Base-by-base conservation (phyloP, 768 basidiomycete genomes). In the Mrakia hoshinonis region DNA sequence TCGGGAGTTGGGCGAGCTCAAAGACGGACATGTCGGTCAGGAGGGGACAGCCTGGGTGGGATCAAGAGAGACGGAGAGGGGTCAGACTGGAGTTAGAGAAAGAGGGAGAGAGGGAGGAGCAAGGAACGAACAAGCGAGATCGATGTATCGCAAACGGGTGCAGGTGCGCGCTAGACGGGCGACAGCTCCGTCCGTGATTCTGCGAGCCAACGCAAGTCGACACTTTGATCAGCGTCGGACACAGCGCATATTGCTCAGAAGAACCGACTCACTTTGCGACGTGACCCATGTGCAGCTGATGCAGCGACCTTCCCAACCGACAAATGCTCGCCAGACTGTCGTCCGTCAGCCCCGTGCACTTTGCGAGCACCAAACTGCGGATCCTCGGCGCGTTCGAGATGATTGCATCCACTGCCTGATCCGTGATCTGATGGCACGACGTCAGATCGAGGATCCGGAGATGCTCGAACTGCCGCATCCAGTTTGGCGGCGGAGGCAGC, bases 271-370 rank as follows among this genome's bases (percentile, higher is more conserved):
- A 83, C 82, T 71, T 68, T 18, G 74, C 70, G 5, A 91, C 90
- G 81, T 99, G 95, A 9, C 93, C 96, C 49, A 98, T 84, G 79
- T 99, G 96, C 43, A 99, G 85, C 78, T 95, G 92, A 78, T 98
- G 96, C 43, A 99, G 79, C 78, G 93, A 86, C 78, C 89, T 89
- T n/a, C 94, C 94, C 22, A 99, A 84, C 77, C 83, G 83, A 79
- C 90, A 90, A 43, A 98, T 90, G 71, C 85, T 88, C 75, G 89
- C 87, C 47, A 98, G 86, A 1, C 89, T 85, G 70, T 84, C 85
- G 80, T 95, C 91, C 9, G 92, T 91, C 76, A 96, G 81, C 54
- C 85, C 79, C 12, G 80, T 78, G 77, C 93, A 96, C 79, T 94
- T 95, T 54, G 92, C 90, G 58, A 96, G 80, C 54, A 92, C 90